phyloP scores from a whole-genome alignment of 257 asterid species.

The Penstemon newberryi region DNA sequence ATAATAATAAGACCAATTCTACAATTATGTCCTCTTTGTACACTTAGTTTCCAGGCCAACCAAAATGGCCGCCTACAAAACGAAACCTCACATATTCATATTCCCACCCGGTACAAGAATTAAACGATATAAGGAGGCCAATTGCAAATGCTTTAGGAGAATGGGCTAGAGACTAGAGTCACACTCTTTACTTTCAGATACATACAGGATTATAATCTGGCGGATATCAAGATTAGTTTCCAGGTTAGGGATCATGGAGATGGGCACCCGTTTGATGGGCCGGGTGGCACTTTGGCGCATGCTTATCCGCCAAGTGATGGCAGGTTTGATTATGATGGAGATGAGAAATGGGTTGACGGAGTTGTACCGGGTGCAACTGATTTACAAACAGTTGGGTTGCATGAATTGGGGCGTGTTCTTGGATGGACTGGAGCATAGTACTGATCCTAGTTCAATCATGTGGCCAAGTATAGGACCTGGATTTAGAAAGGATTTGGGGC shows the following conservation, averaged over 20 bases:
- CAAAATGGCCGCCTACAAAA: conserved; percentile 17
- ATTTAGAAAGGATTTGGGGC: no score
- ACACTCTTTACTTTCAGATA: conserved; percentile 2
- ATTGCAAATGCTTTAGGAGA: background rate
- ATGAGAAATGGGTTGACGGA: conserved; percentile 7
- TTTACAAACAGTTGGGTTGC: conserved; percentile 7
- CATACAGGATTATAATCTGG: background rate
- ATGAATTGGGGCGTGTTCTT: conserved; percentile 26
- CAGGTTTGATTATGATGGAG: conserved; percentile 7
- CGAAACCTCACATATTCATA: background rate
- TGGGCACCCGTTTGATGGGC: conserved; percentile 14
- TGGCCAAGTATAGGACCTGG: no score
- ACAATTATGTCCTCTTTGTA: background rate
- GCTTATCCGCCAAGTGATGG: conserved; percentile 10
- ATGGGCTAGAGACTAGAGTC: conserved; percentile 12
- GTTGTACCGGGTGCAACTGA: background rate
- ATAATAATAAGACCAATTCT: no score
- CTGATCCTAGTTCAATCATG: background rate
- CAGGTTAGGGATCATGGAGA: conserved; percentile 16
- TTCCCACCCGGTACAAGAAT: conserved; percentile 1
- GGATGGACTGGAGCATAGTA: conserved; percentile 28
- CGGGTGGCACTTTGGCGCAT: conserved; percentile 8
- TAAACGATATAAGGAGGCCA: background rate
- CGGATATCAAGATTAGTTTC: conserved; percentile 21
- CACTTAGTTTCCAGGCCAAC: background rate